A percentile compares a stretch with the other conserved stretches of the same genome.
These are phyloP conservation scores for Casaregolazyma lundiana DNA, from an alignment of 1,139 yeast species.

Conservation along the genomic window DNA sequence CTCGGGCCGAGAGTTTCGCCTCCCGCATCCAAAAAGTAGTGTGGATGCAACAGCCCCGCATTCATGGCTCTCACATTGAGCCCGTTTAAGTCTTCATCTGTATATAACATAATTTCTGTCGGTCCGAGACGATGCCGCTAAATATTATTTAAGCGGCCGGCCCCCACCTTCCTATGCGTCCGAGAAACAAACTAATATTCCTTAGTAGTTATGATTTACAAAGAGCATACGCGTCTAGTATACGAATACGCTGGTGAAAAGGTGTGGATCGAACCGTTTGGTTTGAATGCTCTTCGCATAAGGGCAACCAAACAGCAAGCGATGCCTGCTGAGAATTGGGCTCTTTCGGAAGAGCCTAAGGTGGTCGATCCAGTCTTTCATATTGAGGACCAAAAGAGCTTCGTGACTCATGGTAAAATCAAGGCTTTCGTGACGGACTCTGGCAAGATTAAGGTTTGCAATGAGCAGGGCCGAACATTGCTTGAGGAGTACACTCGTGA, in stretches of 20 bases:
- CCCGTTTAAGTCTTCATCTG: no score
- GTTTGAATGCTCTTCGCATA: conserved; percentile 16
- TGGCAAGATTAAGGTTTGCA: conserved; percentile 15
- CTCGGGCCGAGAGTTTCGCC: no score
- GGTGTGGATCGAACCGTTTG: conserved; percentile 19
- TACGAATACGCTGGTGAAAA: conserved; percentile 16
- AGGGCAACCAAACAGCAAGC: conserved; percentile 13
- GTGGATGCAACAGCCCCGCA: no score
- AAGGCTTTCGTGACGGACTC: conserved; percentile 11
- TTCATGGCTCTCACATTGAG: no score
- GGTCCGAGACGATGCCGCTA: no score
- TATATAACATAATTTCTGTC: no score
- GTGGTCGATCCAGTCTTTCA: conserved; percentile 1
- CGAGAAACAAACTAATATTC: neutral
- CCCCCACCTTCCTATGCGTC: no score
- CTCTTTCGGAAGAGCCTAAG: conserved; percentile 8
- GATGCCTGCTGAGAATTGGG: conserved; percentile 14
- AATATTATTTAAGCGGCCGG: no score
- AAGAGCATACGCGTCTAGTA: conserved; percentile 10
- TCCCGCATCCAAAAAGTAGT: no score
- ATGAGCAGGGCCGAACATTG: conserved; percentile 15
- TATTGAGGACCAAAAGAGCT: conserved; percentile 2
- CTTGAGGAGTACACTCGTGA: conserved; percentile 17
- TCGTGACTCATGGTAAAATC: conserved; percentile 15
- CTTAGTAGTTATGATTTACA: conserved; percentile 5